Conservation (phyloP, 768 basidiomycete species). For the Fomitopsis serialis region DNA sequence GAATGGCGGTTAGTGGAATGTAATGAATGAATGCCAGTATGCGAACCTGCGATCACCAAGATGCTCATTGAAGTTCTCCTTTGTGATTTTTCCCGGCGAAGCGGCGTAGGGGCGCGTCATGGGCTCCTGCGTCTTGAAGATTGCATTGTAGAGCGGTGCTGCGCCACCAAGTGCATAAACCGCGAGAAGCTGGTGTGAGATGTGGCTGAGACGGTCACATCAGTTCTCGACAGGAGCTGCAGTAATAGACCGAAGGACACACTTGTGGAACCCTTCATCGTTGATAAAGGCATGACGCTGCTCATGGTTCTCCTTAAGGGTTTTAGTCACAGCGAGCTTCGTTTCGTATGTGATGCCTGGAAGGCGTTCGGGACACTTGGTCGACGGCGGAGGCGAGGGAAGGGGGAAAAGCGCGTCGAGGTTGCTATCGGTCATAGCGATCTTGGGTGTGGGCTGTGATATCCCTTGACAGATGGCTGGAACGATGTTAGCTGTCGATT, state of each 20-base stretch:
- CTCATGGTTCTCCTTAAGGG: constrained; percentile 44
- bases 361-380: constrained; percentile 10
- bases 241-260: constrained; percentile 9
- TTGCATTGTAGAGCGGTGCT: constrained; percentile 33
- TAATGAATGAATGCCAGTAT: too few relatives aligned
- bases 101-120: constrained; percentile 33
- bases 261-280: constrained; percentile 47
- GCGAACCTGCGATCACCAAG: constrained; percentile 58
- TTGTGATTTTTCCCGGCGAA: constrained; percentile 42
- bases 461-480: too few relatives aligned
- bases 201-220: not conserved
- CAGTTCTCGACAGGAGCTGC: not conserved
- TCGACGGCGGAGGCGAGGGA: not conserved
- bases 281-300: constrained; percentile 47
- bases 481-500: too few relatives aligned
- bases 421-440: too few relatives aligned
- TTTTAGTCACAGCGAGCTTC: constrained; percentile 19
- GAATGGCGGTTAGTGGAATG: too few relatives aligned
- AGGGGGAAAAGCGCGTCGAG: constrained; percentile 11
- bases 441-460: too few relatives aligned
- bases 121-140: constrained; percentile 35
- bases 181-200: constrained; percentile 4
- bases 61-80: constrained; percentile 46
- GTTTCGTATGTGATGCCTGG: constrained; percentile 24
- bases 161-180: constrained; percentile 58